Evolutionary conservation across 495 filamentous ascomycete species (phyloP).

Genomic region (Friedmanniomyces endolithicus): DNA sequence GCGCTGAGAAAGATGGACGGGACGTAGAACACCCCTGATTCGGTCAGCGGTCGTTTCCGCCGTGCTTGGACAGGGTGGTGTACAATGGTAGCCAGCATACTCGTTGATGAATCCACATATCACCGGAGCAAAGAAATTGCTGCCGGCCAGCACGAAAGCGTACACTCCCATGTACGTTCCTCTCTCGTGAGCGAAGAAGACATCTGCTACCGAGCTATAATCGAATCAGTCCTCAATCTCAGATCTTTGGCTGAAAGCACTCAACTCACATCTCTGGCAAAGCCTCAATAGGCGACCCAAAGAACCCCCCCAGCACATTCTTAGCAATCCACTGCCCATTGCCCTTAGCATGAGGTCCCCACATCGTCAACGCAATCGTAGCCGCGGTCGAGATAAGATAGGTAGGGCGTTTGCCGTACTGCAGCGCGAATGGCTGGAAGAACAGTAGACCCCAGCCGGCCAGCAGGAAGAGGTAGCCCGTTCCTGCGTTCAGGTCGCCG

Average conservation of each 20-base stretch:
- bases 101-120: constrained; percentile 19
- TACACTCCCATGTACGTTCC: constrained; percentile 19
- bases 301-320: constrained; percentile 6
- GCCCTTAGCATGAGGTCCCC: constrained; percentile 7
- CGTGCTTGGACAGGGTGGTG: neutral
- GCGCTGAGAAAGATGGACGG: constrained; percentile 5
- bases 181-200: constrained; percentile 17
- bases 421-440: constrained; percentile 9
- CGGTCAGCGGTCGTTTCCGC: neutral
- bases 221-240: neutral
- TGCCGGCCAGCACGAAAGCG: constrained; percentile 6
- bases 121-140: constrained; percentile 14
- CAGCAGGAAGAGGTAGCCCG: constrained; percentile 8
- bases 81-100: constrained; percentile 2
- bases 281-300: constrained; percentile 8
- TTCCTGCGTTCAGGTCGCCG: constrained; percentile 10
- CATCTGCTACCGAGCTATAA: constrained; percentile 3
- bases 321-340: constrained; percentile 13
- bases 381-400: constrained; percentile 8
- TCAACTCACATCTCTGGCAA: constrained; percentile 7
- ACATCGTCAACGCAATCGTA: constrained; percentile 7
- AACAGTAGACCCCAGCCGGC: constrained; percentile 11
- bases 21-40: constrained; percentile 5
- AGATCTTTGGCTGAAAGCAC: too few species aligned
- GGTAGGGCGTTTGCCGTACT: constrained; percentile 9